Evolutionary conservation across 2,329 filamentous ascomycete species (phyloP).

Genomic region (Calonectria pseudoreteaudii): DNA sequence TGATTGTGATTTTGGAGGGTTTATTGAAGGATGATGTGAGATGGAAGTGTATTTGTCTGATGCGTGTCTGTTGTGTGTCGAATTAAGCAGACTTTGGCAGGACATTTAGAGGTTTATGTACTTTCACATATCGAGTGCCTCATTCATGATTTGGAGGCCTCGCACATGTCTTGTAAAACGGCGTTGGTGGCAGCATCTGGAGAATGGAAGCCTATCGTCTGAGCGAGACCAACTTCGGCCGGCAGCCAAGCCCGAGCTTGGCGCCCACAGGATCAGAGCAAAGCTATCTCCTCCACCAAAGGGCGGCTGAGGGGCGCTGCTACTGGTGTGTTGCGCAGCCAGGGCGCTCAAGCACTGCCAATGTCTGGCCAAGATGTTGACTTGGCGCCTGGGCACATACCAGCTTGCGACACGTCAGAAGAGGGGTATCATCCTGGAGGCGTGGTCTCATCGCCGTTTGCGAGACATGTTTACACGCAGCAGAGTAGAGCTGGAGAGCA

Average conservation of each 20-base stretch:
- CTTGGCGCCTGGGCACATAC: conserved; percentile 10
- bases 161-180: not conserved
- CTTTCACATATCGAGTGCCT: not conserved
- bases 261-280: not conserved
- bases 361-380: not conserved
- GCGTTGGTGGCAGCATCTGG: not conserved
- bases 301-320: too few species aligned
- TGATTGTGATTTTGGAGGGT: not conserved
- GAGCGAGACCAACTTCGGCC: not conserved
- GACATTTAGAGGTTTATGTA: not conserved
- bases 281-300: not conserved
- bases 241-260: conserved; percentile 2
- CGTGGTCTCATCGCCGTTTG: not conserved
- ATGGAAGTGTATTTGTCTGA: not conserved
- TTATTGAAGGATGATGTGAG: not conserved
- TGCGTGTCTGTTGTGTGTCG: not conserved
- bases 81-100: not conserved
- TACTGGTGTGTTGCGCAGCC: not conserved
- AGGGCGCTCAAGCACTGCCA: not conserved
- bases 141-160: not conserved
- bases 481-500: not conserved
- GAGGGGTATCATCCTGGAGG: not conserved
- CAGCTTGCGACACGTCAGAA: conserved; percentile 5
- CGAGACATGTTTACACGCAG: not conserved
- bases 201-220: not conserved